Base-by-base conservation (phyloP, 2,329 filamentous ascomycete genomes). In the Conoideocrella luteorostrata region DNA sequence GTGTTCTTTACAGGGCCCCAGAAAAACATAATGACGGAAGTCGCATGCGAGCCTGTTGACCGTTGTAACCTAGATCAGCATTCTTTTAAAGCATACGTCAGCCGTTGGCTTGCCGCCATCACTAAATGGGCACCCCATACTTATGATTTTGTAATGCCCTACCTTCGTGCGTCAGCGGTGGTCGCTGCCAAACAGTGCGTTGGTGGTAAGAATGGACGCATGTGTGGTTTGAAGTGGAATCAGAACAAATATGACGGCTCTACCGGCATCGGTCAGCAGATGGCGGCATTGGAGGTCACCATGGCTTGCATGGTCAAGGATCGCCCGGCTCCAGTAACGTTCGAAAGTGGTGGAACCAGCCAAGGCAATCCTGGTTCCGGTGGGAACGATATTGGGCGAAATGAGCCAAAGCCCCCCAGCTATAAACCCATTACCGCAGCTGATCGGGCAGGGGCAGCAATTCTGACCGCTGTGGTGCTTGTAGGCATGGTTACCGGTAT, bases 391-490 rank as follows among this genome's bases (percentile, higher is more conserved):
- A 65, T 66, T 30, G 71, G 64, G 36, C 59, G 65, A n/a, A 60
- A 58, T 11, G 49, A 55, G 44, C 63, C 44, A 38, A 41, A 36
- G 12, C 52, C 56, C 11, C 54, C 41, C 23, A 50, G 47, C 32
- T 61, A 54, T 38, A 47, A 46, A 17, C 51, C 53, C 21, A 58
- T 68, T 17, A 78, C 76, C 3, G 70, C 70, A 1, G 79, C 72
- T 7, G 86, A 90, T 56, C 77, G 70, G 49, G 83, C 77, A 6
- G 87, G 84, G 10, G 86, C 85, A 29, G 77, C 77, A 10, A 75
- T 88, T 47, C 51, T 71, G 40, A 90, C 85, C 1, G 61, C 77
- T 1, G 39, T 81, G 5, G 60, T 83, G 3, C 58, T 87, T 1
- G 55, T 72, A 5, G 63, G 69, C 6, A 65, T 86, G 30, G 48